These are phyloP conservation scores for Thielaviopsis euricoi DNA, from an alignment of 2,329 filamentous ascomycete species.

Conservation along the genomic window DNA sequence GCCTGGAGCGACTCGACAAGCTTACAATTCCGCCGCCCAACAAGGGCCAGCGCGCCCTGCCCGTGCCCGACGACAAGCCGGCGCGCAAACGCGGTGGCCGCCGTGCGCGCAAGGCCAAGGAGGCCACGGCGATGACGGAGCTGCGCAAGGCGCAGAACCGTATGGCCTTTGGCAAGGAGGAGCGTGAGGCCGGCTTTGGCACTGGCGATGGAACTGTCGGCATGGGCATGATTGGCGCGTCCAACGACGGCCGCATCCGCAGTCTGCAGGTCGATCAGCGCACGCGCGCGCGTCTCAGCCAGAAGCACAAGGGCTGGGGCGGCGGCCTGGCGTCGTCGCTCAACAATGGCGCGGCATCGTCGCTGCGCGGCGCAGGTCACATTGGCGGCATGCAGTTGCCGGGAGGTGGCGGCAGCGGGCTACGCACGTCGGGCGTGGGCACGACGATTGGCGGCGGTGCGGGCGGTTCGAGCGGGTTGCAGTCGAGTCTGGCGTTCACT, in stretches of 20 bases:
- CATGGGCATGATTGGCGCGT: conserved; percentile 86
- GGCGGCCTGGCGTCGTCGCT: conserved; percentile 66
- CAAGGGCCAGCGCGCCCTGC: conserved; percentile 71
- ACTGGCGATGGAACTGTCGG: conserved; percentile 71
- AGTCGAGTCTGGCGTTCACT: conserved; percentile 80
- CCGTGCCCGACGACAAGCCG: conserved; percentile 89
- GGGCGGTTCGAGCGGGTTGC: conserved; percentile 44
- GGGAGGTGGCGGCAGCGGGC: conserved; percentile 41
- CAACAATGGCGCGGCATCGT: conserved; percentile 56
- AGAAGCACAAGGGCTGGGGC: conserved; percentile 94
- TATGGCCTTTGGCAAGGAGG: conserved; percentile 89
- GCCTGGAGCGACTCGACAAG: conserved; percentile 76
- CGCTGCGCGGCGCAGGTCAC: conserved; percentile 35
- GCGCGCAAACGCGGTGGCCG: conserved; percentile 82
- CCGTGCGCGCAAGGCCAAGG: conserved; percentile 84
- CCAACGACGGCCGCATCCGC: conserved; percentile 77
- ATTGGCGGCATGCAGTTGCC: conserved; percentile 7
- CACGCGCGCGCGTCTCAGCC: conserved; percentile 81
- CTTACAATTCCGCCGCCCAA: conserved; percentile 82
- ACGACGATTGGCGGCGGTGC: conserved; percentile 38
- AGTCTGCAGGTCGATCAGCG: conserved; percentile 81
- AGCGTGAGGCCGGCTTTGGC: conserved; percentile 83
- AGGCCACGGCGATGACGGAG: conserved; percentile 92
- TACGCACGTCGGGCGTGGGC: conserved; percentile 70
- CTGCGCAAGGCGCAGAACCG: conserved; percentile 91